These are phyloP conservation scores for Auriscalpium orientale DNA, from an alignment of 768 basidiomycete species.

Conservation along the genomic window DNA sequence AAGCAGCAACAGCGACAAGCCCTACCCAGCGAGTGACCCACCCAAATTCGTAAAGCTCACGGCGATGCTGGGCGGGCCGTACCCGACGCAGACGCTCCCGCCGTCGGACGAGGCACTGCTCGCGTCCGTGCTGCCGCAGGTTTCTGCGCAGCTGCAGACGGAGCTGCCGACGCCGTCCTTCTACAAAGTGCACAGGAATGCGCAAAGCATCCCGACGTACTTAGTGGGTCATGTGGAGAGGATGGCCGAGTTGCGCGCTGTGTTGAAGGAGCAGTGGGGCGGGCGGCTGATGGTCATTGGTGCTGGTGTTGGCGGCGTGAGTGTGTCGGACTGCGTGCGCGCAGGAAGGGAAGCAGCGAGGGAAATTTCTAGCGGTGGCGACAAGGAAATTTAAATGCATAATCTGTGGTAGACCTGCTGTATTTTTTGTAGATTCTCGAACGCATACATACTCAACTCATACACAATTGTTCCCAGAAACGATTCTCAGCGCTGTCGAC, in stretches of 20 bases:
- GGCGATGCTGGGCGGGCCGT: conserved; percentile 85
- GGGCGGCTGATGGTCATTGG: conserved; percentile 60
- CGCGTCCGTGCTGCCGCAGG: conserved; percentile 15
- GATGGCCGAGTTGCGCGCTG: conserved; percentile 49
- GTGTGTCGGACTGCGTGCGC: conserved; percentile 79
- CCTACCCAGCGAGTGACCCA: conserved; percentile 5
- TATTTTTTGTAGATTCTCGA: too few species aligned
- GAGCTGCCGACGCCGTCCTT: conserved; percentile 45
- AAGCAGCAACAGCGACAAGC: neutral
- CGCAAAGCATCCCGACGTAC: conserved; percentile 73
- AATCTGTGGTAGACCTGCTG: too few species aligned
- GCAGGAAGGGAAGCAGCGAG: conserved; percentile 48
- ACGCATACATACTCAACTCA: too few species aligned
- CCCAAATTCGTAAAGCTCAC: conserved; percentile 67
- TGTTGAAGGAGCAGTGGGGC: conserved; percentile 29
- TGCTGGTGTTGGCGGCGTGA: conserved; percentile 83
- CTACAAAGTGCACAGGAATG: conserved; percentile 45
- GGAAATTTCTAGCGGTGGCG: conserved; percentile 3
- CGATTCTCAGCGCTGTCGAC: too few species aligned
- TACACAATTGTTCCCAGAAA: too few species aligned
- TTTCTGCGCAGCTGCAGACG: conserved; percentile 10
- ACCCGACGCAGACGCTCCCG: conserved; percentile 27
- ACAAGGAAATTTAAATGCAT: neutral
- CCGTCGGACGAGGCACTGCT: conserved; percentile 21
- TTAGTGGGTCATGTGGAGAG: conserved; percentile 64